Base-by-base conservation (phyloP, 1,284 basidiomycete species). In the Lentinula novae-zelandiae region DNA sequence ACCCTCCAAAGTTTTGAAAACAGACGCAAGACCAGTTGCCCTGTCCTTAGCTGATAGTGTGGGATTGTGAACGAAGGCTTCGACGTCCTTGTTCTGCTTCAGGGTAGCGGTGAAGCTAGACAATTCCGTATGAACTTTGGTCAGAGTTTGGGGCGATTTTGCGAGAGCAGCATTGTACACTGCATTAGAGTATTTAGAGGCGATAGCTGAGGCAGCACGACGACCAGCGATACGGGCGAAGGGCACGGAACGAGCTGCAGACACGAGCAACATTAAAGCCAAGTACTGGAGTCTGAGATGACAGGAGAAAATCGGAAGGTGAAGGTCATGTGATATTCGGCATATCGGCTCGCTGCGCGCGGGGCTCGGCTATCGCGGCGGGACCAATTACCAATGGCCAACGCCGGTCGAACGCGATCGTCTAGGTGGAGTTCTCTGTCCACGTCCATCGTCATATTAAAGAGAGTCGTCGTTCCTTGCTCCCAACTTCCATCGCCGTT, bases 121-220 rank as follows among this genome's bases (percentile, higher is more conserved):
- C 67, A 99, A 86, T 75, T 98, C 96, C 44, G 82, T 69, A 72
- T 92, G 88, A 68, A 95, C 92, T 75, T 93, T 90, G 76, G 76
- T 86, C 72, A 97, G 86, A 22, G 82, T 79, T 71, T 86, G 84
- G 42, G 91, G 85, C 3, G 90, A 92, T 79, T 95, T 92, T 70
- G 87, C 82, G 71, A 95, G 86, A 17, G 97, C 95, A 59, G 96
- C 96, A 58, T 89, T 86, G 79, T 93, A 99, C 66, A 93, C 85
- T 33, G 97, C 96, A 63, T 92, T 90, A 65, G 97, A 96, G 78
- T 99, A 99, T 78, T 98, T 98, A 74, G 85, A 79, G 52, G 92
- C 85, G 67, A 93, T 87, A 63, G 82, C 75, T 39, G 89, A 90
- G 57, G 86, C 90, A 27, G 86, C 82, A 57, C 90, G 87, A 63